phyloP scores from a whole-genome alignment of 139 green algal genomes.

The Picochlorum sp. region DNA sequence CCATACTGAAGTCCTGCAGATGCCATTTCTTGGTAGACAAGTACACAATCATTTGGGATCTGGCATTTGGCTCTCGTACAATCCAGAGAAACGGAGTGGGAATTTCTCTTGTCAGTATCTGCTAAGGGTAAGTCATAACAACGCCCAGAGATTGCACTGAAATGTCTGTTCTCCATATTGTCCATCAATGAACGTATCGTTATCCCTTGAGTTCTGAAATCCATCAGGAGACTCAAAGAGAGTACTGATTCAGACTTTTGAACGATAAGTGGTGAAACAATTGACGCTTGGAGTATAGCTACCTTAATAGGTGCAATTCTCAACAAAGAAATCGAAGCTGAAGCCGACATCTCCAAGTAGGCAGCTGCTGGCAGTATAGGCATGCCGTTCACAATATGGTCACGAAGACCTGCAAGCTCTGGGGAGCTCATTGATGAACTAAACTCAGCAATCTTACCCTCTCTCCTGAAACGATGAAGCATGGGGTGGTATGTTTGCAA shows the following conservation, averaged over 20 bases:
- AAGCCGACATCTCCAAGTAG: constrained; percentile 53
- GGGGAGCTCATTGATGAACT: constrained; percentile 20
- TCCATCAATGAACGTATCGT: neutral
- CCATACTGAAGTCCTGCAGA: constrained; percentile 59
- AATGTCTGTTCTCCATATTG: neutral
- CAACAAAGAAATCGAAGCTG: constrained; percentile 8
- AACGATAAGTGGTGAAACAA: constrained; percentile 39
- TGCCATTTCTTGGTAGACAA: constrained; percentile 30
- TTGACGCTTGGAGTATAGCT: constrained; percentile 10
- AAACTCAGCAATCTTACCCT: constrained; percentile 16
- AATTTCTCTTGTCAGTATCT: neutral
- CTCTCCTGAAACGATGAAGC: constrained; percentile 5
- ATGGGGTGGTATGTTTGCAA: constrained; percentile 42
- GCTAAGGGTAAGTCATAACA: constrained; percentile 1
- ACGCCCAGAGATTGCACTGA: too few relatives aligned
- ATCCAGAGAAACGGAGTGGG: constrained; percentile 25
- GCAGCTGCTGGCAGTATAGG: constrained; percentile 53
- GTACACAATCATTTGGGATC: constrained; percentile 7
- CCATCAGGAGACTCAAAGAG: too few relatives aligned
- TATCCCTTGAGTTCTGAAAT: too few relatives aligned
- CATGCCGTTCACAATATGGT: constrained; percentile 40
- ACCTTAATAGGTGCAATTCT: neutral
- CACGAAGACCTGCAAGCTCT: constrained; percentile 39
- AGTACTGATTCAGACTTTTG: too few relatives aligned
- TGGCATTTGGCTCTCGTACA: constrained; percentile 24